These are phyloP conservation scores for Penicillium sp. DNA, from an alignment of 2,329 filamentous ascomycete species.

Conservation along the genomic window DNA sequence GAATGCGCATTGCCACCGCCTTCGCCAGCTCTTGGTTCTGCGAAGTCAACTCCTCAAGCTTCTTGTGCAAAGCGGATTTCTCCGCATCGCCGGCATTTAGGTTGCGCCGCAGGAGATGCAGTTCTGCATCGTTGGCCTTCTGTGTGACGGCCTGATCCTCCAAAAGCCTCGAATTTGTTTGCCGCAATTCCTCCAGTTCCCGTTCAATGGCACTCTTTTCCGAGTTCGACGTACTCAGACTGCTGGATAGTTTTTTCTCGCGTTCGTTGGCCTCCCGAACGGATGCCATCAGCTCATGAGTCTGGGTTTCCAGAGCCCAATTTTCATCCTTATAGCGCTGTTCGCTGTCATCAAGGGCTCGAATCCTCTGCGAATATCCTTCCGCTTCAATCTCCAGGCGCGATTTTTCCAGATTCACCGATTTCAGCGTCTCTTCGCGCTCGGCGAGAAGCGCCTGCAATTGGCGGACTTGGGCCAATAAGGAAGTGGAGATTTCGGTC, in stretches of 20 bases:
- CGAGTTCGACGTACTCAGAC: constrained; percentile 60
- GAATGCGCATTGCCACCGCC: constrained; percentile 69
- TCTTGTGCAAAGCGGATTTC: constrained; percentile 68
- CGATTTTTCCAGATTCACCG: constrained; percentile 66
- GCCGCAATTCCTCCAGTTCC: constrained; percentile 84
- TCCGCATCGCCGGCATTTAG: constrained; percentile 73
- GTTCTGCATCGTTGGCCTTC: constrained; percentile 83
- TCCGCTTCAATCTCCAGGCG: constrained; percentile 77
- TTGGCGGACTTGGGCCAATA: constrained; percentile 89
- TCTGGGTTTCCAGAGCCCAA: constrained; percentile 89
- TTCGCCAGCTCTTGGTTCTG: constrained; percentile 89
- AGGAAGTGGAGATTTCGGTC: constrained; percentile 92
- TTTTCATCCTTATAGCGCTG: constrained; percentile 97
- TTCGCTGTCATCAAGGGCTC: constrained; percentile 84
- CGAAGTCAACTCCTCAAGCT: constrained; percentile 76
- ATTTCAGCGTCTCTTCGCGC: constrained; percentile 78
- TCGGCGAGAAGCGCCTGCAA: constrained; percentile 78
- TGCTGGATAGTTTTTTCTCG: constrained; percentile 73
- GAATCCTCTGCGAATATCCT: constrained; percentile 70
- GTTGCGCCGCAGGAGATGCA: constrained; percentile 75
- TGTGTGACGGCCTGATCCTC: constrained; percentile 72
- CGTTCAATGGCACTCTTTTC: constrained; percentile 75
- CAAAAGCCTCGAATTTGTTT: constrained; percentile 66
- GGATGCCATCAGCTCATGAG: constrained; percentile 71
- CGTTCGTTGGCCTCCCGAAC: constrained; percentile 72